Conservation (phyloP, 495 filamentous ascomycete species). For the Neurospora tetrasperma region DNA sequence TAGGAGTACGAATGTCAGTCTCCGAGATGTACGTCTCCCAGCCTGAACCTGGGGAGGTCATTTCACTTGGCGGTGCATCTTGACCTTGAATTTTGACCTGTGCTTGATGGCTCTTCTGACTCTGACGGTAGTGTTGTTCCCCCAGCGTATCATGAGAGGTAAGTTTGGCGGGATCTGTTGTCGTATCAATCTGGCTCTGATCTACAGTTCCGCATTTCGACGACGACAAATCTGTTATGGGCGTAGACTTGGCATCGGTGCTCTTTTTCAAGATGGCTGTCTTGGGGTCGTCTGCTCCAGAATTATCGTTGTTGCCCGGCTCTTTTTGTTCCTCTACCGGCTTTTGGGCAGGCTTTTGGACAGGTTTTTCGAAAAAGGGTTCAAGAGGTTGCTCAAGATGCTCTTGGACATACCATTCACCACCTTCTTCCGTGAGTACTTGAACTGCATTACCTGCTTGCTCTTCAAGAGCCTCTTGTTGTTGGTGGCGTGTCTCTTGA, state of each 20-base stretch:
- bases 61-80: not conserved
- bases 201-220: not conserved
- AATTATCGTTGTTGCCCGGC: not conserved
- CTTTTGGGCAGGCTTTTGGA: not conserved
- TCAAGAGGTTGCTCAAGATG: not conserved
- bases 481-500: not conserved
- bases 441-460: not conserved
- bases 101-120: not conserved
- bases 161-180: not conserved
- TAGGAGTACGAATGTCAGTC: not conserved
- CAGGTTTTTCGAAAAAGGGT: not conserved
- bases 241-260: not conserved
- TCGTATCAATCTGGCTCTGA: not conserved
- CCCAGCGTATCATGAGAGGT: not conserved
- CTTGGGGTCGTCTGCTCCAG: not conserved
- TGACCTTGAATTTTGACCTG: not conserved
- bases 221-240: no score
- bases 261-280: not conserved
- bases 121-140: not conserved
- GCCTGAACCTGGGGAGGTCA: not conserved
- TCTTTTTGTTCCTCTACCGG: not conserved
- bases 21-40: slow-evolving; percentile 4
- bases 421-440: not conserved
- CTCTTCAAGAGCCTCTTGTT: not conserved
- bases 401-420: not conserved